These are phyloP conservation scores for Neurospora sp. DNA, from an alignment of 495 filamentous ascomycete species.

Conservation along the genomic window DNA sequence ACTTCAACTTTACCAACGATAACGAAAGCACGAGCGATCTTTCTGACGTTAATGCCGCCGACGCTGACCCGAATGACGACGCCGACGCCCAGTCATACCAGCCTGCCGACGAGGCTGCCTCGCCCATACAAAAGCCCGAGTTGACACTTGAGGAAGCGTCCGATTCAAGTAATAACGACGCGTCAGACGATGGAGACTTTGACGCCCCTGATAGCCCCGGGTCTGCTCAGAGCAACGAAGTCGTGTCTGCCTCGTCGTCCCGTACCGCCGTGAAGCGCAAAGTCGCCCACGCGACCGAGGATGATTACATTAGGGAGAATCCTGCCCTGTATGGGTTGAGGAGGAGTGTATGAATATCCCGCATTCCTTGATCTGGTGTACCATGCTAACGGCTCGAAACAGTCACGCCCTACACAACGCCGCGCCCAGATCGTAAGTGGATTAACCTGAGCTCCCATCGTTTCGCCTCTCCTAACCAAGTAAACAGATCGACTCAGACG, in stretches of 20 bases:
- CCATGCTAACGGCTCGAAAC: constrained; percentile 24
- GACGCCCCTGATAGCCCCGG: constrained; percentile 55
- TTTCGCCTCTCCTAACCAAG: constrained; percentile 14
- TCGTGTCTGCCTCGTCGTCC: constrained; percentile 56
- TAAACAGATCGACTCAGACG: constrained; percentile 56
- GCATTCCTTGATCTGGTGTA: background rate
- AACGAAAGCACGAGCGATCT: constrained; percentile 36
- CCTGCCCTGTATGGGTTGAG: constrained; percentile 94
- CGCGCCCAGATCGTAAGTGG: constrained; percentile 37
- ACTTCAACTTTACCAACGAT: constrained; percentile 19
- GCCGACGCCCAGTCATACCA: background rate
- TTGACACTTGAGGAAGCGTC: constrained; percentile 20
- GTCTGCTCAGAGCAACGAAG: constrained; percentile 35
- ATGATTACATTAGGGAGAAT: constrained; percentile 78
- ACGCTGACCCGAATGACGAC: constrained; percentile 2
- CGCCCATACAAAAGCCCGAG: constrained; percentile 59
- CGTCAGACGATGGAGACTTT: constrained; percentile 73
- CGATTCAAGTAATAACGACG: constrained; percentile 54
- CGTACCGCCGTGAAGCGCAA: constrained; percentile 66
- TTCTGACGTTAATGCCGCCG: constrained; percentile 34
- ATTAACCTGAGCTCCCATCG: background rate
- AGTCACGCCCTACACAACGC: constrained; percentile 44
- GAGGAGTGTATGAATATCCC: constrained; percentile 59
- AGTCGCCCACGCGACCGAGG: constrained; percentile 49
- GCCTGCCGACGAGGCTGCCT: constrained; percentile 45